Percentiles rank a stretch among this genome's conserved stretches.
These are phyloP conservation scores for Starmera dryadoides DNA, from an alignment of 805 yeast genomes.

Conservation along the genomic window DNA sequence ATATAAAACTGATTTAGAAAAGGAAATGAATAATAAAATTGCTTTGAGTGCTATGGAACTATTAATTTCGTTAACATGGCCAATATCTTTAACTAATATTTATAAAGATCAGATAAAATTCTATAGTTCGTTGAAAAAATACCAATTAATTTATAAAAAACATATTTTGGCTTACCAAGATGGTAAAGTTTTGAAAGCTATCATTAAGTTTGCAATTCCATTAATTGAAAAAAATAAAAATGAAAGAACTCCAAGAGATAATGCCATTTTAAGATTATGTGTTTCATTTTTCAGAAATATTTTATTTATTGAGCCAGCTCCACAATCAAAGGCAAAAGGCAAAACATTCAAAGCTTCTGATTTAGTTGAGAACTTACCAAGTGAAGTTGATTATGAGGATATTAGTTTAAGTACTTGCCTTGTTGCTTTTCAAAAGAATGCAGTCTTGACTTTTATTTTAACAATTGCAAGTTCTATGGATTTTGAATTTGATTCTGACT, in stretches of 20 bases:
- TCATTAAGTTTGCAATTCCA: constrained; percentile 61
- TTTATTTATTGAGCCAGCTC: constrained; percentile 69
- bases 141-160: constrained; percentile 68
- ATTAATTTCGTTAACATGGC: constrained; percentile 82
- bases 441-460: constrained; percentile 66
- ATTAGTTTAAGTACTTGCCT: constrained; percentile 56
- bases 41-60: constrained; percentile 72
- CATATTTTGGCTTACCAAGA: constrained; percentile 47
- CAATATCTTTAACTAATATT: constrained; percentile 49
- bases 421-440: constrained; percentile 52
- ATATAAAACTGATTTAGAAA: constrained; percentile 21
- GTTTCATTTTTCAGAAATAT: constrained; percentile 72
- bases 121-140: constrained; percentile 53
- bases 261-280: constrained; percentile 63
- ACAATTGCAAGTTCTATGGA: constrained; percentile 64
- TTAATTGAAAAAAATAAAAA: constrained; percentile 41
- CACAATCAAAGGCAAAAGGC: constrained; percentile 34
- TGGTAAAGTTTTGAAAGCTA: constrained; percentile 62
- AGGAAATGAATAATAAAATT: constrained; percentile 46
- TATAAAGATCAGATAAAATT: constrained; percentile 48
- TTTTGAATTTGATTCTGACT: constrained; percentile 50
- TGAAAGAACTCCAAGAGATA: constrained; percentile 65
- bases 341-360: constrained; percentile 7
- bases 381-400: constrained; percentile 55
- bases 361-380: constrained; percentile 37